phyloP scores from a whole-genome alignment of 192 early-diverging fungal species.

The Umbelopsis vinacea region DNA sequence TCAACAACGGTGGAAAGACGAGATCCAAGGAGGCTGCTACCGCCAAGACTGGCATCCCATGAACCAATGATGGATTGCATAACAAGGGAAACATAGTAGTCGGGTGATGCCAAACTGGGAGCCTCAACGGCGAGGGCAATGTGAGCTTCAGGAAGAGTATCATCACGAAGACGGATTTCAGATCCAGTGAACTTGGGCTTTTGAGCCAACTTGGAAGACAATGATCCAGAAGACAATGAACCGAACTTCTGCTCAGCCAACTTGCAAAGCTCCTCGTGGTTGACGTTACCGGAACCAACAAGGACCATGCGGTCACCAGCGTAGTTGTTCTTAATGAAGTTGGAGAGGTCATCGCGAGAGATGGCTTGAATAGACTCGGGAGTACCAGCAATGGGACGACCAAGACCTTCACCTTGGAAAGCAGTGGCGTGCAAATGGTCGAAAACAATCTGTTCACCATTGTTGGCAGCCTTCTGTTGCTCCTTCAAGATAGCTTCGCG shows the following conservation, averaged over 20 bases:
- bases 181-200: constrained; percentile 89
- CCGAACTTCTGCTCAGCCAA: constrained; percentile 95
- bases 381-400: constrained; percentile 93
- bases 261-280: constrained; percentile 91
- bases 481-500: constrained; percentile 97
- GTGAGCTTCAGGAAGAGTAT: constrained; percentile 89
- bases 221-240: constrained; percentile 63
- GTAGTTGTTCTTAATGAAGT: constrained; percentile 95
- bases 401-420: constrained; percentile 87
- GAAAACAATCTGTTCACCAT: constrained; percentile 98
- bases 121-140: constrained; percentile 98
- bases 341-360: constrained; percentile 79
- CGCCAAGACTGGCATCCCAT: constrained; percentile 95
- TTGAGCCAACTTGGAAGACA: constrained; percentile 42
- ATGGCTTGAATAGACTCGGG: constrained; percentile 93
- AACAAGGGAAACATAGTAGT: constrained; percentile 96
- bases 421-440: constrained; percentile 97
- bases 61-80: constrained; percentile 95
- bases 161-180: constrained; percentile 85
- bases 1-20: constrained; percentile 82
- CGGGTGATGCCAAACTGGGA: constrained; percentile 91
- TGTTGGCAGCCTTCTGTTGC: constrained; percentile 91
- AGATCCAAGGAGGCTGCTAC: constrained; percentile 84
- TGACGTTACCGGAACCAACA: constrained; percentile 89
- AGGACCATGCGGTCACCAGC: constrained; percentile 97